Base-by-base conservation (phyloP, 2,329 filamentous ascomycete species). In the Penicillium hesseltinei region DNA sequence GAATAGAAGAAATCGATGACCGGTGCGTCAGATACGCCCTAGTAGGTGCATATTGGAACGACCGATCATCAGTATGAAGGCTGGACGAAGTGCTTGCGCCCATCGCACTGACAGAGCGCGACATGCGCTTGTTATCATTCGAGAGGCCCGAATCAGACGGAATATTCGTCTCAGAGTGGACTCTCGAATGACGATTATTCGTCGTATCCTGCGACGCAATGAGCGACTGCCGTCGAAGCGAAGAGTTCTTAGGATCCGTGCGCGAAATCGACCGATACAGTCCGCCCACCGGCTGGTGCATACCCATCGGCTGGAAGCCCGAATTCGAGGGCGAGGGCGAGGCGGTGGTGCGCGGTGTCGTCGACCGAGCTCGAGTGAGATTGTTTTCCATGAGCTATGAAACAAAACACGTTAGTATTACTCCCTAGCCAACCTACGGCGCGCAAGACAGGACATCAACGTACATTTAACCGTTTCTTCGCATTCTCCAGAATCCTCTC, bases 401-500 rank as follows among this genome's bases (percentile, higher is more conserved):
- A 49, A 38, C 31, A 40, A 54, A 43, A 5, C 35, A 43, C 19
- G 54, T 69, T 55, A 71, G 66, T 54, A 58, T 61, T 51, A 15
- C 17, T 11, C 10, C 45, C 40, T 29, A n/a, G 27, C n/a, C 49
- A 42, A 15, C 17, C 3, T 25, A 15, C 15, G 2, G n/a, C 10
- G 8, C 25, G 25, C 15, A 15, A 43, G 13, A 44, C 19, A 35
- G 15, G 45, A 35, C 3, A 27, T 43, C 19, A 38, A 76, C 90
- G 73, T 81, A 95, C 91, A 70, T 90, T 94, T 60, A 97, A 80
- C 66, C 92, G 84, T 72, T 87, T 88, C 78, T 97, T 97, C 33
- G 93, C 93, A 75, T 96, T 96, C 55, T 92, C 91, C 54, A 97
- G 81, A 70, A 97, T 97, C 69, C 92, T 82, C 71, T 97, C 92